Percentiles rank a stretch among this genome's conserved stretches.
These are phyloP conservation scores for Ogataea zsoltii DNA, from an alignment of 805 yeast genomes.

Conservation along the genomic window DNA sequence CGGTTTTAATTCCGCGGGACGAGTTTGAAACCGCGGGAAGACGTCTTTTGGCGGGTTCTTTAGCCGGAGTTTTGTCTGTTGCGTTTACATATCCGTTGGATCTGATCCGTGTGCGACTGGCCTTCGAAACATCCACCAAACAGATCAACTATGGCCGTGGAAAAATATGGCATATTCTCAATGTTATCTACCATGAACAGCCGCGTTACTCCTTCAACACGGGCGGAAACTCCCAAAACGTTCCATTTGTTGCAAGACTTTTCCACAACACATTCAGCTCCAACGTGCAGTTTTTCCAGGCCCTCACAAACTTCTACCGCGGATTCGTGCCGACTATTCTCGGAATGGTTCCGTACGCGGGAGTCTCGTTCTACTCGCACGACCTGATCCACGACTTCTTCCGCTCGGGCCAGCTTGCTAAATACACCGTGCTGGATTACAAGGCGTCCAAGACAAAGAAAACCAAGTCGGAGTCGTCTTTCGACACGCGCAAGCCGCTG, in stretches of 20 bases:
- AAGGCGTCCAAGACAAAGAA: slow-evolving; percentile 5
- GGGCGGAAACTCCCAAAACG: slow-evolving; percentile 32
- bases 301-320: slow-evolving; percentile 75
- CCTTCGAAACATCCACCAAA: slow-evolving; percentile 68
- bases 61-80: slow-evolving; percentile 86
- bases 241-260: slow-evolving; percentile 30
- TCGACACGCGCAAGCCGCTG: slow-evolving; percentile 62
- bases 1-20: slow-evolving; percentile 72
- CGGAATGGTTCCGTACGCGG: slow-evolving; percentile 98
- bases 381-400: slow-evolving; percentile 87
- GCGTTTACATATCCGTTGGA: slow-evolving; percentile 91
- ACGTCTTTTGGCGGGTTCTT: slow-evolving; percentile 82
- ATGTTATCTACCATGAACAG: slow-evolving; percentile 34
- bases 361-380: slow-evolving; percentile 94
- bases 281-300: slow-evolving; percentile 36
- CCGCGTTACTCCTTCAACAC: slow-evolving; percentile 33
- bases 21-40: slow-evolving; percentile 77
- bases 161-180: slow-evolving; percentile 31
- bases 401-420: slow-evolving; percentile 56
- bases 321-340: slow-evolving; percentile 92
- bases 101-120: slow-evolving; percentile 84
- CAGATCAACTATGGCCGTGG: slow-evolving; percentile 32
- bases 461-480: slow-evolving; percentile 35
- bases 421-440: slow-evolving; percentile 46
- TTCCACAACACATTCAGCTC: slow-evolving; percentile 33